Percentiles rank a stretch among this genome's conserved stretches.
These are phyloP conservation scores for Leccinum boreale DNA, from an alignment of 768 basidiomycete species.

Conservation along the genomic window DNA sequence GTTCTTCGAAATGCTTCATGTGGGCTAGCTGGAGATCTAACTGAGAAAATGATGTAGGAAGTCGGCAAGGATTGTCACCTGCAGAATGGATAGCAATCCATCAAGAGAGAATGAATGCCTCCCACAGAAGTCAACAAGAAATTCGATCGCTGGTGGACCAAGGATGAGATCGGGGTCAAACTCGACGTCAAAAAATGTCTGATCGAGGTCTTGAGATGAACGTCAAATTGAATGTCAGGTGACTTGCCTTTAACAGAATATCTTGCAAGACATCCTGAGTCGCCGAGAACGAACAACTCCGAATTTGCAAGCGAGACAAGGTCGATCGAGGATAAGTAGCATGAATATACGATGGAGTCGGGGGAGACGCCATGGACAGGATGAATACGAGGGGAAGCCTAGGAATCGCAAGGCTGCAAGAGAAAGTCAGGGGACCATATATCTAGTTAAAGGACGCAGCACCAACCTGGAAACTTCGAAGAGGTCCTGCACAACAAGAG, in stretches of 20 bases:
- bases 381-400: constrained; percentile 64
- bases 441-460: not conserved
- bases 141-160: constrained; percentile 55
- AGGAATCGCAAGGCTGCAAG: constrained; percentile 47
- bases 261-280: constrained; percentile 49
- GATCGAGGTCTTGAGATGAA: not conserved
- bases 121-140: constrained; percentile 53
- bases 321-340: constrained; percentile 56
- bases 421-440: not conserved
- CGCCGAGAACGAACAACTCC: constrained; percentile 47
- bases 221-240: not conserved
- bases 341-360: constrained; percentile 55
- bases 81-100: constrained; percentile 53
- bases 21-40: constrained; percentile 47
- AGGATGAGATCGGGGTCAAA: constrained; percentile 61
- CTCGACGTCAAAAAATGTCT: constrained; percentile 63
- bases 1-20: constrained; percentile 70
- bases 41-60: not conserved
- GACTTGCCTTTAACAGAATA: constrained; percentile 50
- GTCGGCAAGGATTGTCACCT: constrained; percentile 39
- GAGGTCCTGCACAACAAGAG: constrained; percentile 59
- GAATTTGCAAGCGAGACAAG: constrained; percentile 54
- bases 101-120: constrained; percentile 60
- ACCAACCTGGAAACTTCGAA: constrained; percentile 68
- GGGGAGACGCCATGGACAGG: constrained; percentile 55